Conservation (phyloP, 345 rosid species). For the Cardamine resedifolia region DNA sequence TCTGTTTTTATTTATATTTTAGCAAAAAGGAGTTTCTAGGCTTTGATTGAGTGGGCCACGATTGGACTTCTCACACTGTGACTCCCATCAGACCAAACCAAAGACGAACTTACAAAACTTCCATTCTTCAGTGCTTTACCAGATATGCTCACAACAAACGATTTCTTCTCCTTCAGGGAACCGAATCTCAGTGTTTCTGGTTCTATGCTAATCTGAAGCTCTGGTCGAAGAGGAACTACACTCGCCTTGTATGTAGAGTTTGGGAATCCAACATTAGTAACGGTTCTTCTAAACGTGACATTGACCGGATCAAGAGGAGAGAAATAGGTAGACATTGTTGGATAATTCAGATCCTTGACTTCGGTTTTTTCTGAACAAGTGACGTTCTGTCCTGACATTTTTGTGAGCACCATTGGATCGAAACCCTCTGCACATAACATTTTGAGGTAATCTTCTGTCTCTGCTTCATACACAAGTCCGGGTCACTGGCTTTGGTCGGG, state of each 20-base stretch:
- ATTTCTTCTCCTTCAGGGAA: constrained; percentile 28
- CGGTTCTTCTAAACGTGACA: constrained; percentile 37
- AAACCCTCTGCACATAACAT: constrained; percentile 31
- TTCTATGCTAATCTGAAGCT: constrained; percentile 28
- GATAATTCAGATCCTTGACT: constrained; percentile 41
- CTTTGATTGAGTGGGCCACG: constrained; percentile 33
- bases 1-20: not conserved
- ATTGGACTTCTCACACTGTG: constrained; percentile 44
- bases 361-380: constrained; percentile 24
- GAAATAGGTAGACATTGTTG: constrained; percentile 34
- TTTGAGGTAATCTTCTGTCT: constrained; percentile 28
- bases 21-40: not conserved
- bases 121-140: constrained; percentile 23
- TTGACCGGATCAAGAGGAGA: constrained; percentile 9
- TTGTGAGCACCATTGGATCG: constrained; percentile 15
- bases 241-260: constrained; percentile 41
- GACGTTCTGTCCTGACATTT: constrained; percentile 17
- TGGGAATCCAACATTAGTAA: constrained; percentile 41
- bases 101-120: constrained; percentile 30
- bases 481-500: constrained; percentile 32
- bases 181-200: constrained; percentile 36
- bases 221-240: constrained; percentile 15
- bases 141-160: constrained; percentile 35
- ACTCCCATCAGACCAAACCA: constrained; percentile 45
- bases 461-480: constrained; percentile 34